Conservation (phyloP, 805 yeast genomes). For the Myxozyma mucilagina region DNA sequence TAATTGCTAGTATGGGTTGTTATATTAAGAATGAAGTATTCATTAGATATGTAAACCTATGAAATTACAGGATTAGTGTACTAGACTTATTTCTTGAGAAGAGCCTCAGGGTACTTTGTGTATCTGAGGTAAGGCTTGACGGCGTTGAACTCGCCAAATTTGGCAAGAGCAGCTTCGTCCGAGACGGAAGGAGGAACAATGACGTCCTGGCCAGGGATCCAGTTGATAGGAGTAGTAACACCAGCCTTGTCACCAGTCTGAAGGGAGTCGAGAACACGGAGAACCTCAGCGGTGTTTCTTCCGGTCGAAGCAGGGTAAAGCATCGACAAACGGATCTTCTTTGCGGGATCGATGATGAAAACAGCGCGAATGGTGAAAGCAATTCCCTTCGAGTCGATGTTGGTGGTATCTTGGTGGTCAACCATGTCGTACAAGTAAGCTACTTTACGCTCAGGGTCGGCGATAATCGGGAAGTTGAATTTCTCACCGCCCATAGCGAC, state of each 20-base stretch:
- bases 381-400: slow-evolving; percentile 67
- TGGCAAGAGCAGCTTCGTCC: slow-evolving; percentile 73
- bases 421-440: slow-evolving; percentile 84
- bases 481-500: slow-evolving; percentile 60
- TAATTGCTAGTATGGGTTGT: no score
- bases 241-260: slow-evolving; percentile 86
- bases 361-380: slow-evolving; percentile 93
- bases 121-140: slow-evolving; percentile 61
- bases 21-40: no score
- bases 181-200: slow-evolving; percentile 85
- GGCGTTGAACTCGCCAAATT: slow-evolving; percentile 82
- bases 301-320: slow-evolving; percentile 94
- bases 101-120: slow-evolving; percentile 35
- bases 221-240: slow-evolving; percentile 90
- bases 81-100: slow-evolving; percentile 17
- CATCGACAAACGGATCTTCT: slow-evolving; percentile 83
- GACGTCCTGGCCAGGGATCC: slow-evolving; percentile 88
- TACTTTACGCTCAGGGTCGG: slow-evolving; percentile 82
- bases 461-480: slow-evolving; percentile 86
- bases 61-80: not conserved
- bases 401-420: slow-evolving; percentile 81
- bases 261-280: slow-evolving; percentile 87
- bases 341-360: slow-evolving; percentile 86
- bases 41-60: no score
- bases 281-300: slow-evolving; percentile 90